Evolutionary conservation across 176 grass and related monocot genomes (phyloP).

Genomic region (Raddia guianensis): DNA sequence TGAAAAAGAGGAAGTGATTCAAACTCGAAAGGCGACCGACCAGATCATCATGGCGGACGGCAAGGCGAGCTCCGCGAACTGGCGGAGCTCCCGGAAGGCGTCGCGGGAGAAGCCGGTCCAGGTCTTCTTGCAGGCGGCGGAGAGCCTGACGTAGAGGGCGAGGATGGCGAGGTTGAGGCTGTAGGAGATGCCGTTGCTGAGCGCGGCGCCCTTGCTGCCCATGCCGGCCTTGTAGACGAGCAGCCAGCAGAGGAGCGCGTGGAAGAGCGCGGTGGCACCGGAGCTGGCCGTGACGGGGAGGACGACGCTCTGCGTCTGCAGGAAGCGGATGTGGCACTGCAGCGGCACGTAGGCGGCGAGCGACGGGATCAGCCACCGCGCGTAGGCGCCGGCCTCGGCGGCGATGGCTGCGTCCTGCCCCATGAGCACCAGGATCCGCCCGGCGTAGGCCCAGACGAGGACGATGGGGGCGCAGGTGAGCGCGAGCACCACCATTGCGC

Average conservation of each 20-base stretch:
- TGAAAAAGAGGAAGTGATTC: too few relatives aligned
- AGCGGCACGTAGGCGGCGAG: constrained; percentile 67
- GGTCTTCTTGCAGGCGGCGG: neutral
- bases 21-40: neutral
- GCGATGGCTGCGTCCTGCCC: constrained; percentile 66
- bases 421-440: constrained; percentile 43
- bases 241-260: constrained; percentile 33
- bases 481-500: constrained; percentile 40
- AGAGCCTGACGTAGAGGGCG: constrained; percentile 19
- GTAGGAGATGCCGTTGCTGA: constrained; percentile 45
- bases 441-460: constrained; percentile 45
- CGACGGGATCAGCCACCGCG: constrained; percentile 62
- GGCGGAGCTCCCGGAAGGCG: neutral
- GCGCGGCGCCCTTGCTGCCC: constrained; percentile 43
- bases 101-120: constrained; percentile 44
- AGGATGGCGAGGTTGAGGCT: constrained; percentile 32
- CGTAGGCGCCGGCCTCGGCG: constrained; percentile 61
- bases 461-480: constrained; percentile 49
- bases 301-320: constrained; percentile 50
- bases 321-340: constrained; percentile 55
- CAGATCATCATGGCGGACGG: constrained; percentile 48
- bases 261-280: constrained; percentile 20
- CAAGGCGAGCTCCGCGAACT: constrained; percentile 36
- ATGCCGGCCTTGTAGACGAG: constrained; percentile 37
- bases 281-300: constrained; percentile 43